Evolutionary conservation across 169 alveolate genomes (phyloP).

Genomic region (Eimeria nieschulzi): DNA sequence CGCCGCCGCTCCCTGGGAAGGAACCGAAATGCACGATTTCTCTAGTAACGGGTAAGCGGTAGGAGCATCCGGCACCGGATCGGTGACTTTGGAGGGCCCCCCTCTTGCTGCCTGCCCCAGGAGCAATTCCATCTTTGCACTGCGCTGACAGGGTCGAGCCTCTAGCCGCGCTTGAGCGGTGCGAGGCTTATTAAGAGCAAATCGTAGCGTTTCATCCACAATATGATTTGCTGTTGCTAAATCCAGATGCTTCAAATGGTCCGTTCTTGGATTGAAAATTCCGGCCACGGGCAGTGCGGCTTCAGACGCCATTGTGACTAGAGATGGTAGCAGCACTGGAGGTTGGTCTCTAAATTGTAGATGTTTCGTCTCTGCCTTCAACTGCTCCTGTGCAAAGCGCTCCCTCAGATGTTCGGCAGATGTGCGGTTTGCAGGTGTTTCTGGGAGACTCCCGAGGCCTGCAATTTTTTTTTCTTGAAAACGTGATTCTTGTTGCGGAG

Average conservation of each 20-base stretch:
- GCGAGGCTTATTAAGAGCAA: slow-evolving; percentile 23
- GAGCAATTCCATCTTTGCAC: slow-evolving; percentile 24
- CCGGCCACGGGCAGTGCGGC: neutral
- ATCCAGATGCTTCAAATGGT: neutral
- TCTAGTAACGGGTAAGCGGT: neutral
- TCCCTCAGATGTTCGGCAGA: neutral
- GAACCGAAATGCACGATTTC: neutral
- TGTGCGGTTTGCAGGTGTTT: neutral
- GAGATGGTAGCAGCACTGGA: too few species aligned
- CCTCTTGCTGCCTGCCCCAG: slow-evolving; percentile 14
- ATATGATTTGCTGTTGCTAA: slow-evolving; percentile 12
- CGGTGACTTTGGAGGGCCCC: neutral
- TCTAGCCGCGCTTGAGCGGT: neutral
- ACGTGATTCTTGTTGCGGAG: neutral
- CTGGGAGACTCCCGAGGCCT: neutral
- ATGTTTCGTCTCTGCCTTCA: neutral
- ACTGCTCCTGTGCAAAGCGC: neutral
- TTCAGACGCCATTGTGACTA: slow-evolving; percentile 1
- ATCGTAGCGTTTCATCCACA: slow-evolving; percentile 29
- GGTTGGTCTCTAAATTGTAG: too few species aligned
- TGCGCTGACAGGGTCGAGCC: neutral
- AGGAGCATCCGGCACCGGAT: neutral
- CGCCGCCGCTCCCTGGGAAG: neutral
- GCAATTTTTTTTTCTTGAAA: too few species aligned
- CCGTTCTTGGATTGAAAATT: neutral